phyloP scores from a whole-genome alignment of 306 rosid genomes.

The Pachyrhizus erosus region DNA sequence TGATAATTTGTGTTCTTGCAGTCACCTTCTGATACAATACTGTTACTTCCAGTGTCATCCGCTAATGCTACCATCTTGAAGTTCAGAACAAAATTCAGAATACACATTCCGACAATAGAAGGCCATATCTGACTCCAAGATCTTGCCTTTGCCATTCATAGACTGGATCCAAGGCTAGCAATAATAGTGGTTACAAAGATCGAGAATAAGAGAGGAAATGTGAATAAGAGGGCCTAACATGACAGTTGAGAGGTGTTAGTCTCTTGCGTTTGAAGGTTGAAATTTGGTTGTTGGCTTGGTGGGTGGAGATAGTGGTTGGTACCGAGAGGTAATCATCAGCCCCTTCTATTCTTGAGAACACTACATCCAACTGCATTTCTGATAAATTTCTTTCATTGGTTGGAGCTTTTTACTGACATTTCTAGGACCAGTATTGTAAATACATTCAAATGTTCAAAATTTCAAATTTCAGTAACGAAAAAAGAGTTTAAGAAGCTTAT shows the following conservation, averaged over 20 bases:
- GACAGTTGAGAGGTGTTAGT: constrained; percentile 70
- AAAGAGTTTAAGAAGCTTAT: background rate
- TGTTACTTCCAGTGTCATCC: constrained; percentile 37
- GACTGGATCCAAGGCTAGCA: constrained; percentile 29
- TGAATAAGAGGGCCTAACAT: constrained; percentile 44
- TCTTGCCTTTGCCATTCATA: constrained; percentile 58
- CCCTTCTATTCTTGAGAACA: constrained; percentile 47
- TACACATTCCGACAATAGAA: constrained; percentile 34
- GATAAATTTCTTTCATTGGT: constrained; percentile 13
- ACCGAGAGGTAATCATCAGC: constrained; percentile 45
- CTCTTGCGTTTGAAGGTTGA: constrained; percentile 73
- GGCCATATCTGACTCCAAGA: constrained; percentile 45
- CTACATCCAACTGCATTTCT: constrained; percentile 38
- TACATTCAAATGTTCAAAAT: background rate
- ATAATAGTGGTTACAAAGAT: constrained; percentile 38
- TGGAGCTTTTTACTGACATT: background rate
- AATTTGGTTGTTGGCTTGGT: constrained; percentile 57
- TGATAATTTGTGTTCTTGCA: constrained; percentile 68
- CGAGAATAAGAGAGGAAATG: constrained; percentile 45
- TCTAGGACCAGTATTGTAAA: background rate
- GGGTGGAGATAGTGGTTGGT: constrained; percentile 62
- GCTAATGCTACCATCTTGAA: constrained; percentile 46
- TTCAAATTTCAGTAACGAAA: constrained; percentile 18
- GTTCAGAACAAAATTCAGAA: constrained; percentile 47
- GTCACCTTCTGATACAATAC: constrained; percentile 50